Evolutionary conservation across 208 protist genomes (phyloP), one percentile per base, ranked within the genome.

Genomic region (Wallacemonas sp.): DNA sequence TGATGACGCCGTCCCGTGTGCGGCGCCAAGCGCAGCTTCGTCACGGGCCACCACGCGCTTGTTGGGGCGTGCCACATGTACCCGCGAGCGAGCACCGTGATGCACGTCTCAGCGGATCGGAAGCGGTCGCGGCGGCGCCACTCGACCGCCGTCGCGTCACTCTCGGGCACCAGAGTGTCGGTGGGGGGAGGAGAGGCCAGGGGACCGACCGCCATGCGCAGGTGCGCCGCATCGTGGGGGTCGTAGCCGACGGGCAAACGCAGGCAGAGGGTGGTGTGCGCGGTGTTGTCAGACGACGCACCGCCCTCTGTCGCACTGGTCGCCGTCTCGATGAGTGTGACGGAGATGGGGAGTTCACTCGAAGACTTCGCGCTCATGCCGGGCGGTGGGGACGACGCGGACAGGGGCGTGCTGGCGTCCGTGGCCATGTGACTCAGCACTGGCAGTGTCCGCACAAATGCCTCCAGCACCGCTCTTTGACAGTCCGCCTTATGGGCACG

Each of bases 1-100:
- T 97, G 93, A 66, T 97, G 93, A 1, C 89, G 74, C 18, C 93
- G 76, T 1, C 93, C 93, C 1, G 91, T 95, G 44, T 74, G 72
- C 0, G 87, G 88, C 11, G 67, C 31, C 0, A 96, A 71, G 22
- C 79, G 64, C 26, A 93, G 77, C 29, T 79, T 66, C 23, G 86
- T 89, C 29, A 91, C 86, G 1, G 88, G 76, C 4, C 61, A 67
- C 52, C 63, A 50, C 39, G 61, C 61, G 5, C 54, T 4, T 0
- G 61, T 28, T 14, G 32, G 44, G 10, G 11, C 29, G 32, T 41
- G 36, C 18, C 5, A 28, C 20, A 68, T 18, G 49, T 48, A 68
- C 8, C 50, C 65, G 10, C 28, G 41, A 22, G n/a, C 22, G 3
- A 57, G 7, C 7, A 63, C 36, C 28, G 42, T n/a, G 29, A 52